Base-by-base conservation (phyloP, 345 rosid species). In the Aurinia saxatilis region DNA sequence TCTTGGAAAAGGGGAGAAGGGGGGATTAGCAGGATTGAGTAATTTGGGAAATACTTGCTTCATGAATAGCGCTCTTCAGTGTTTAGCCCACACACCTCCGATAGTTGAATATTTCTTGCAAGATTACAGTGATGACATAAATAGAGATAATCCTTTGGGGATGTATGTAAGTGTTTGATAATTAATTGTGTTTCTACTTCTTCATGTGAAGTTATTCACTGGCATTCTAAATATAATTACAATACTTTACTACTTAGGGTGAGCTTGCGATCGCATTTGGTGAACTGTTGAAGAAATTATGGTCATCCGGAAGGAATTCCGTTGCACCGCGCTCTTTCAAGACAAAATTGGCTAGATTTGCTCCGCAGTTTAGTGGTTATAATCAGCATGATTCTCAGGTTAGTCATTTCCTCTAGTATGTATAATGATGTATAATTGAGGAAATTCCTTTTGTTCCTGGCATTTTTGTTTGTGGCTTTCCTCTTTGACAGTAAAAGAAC, bases 321-420 rank as follows among this genome's bases (percentile, higher is more conserved):
- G 65, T 90, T 69, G 84, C 96, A 38, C 99, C 99, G 14, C 97
- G 96, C 50, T 68, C 72, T 25, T 90, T 93, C 58, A 93, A 93
- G 74, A 96, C 92, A 65, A 93, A 86, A 72, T 81, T 93, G 71
- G 85, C 95, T 18, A 81, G 88, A 57, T 93, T 93, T 78, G 99
- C 99, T 70, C 97, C 99, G 14, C 99, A 93, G 41, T 93, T 93
- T 68, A 90, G 99, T 73, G 99, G 99, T 54, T 93, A 93, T 65
- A 93, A 90, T 73, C 99, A 93, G 80, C 97, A 93, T 64, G 99
- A 93, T 86, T 93, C 99, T 77, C 99, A 93, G 72, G 99, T 93
- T 35, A 71, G 83, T 80, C 18, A 37, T 63, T 34, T 57, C 6
- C 53, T 48, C 33, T 21, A 48, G 18, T 30, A 5, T 45, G 35